phyloP scores from a whole-genome alignment of 345 rosid genomes.

The Combretum micranthum region DNA sequence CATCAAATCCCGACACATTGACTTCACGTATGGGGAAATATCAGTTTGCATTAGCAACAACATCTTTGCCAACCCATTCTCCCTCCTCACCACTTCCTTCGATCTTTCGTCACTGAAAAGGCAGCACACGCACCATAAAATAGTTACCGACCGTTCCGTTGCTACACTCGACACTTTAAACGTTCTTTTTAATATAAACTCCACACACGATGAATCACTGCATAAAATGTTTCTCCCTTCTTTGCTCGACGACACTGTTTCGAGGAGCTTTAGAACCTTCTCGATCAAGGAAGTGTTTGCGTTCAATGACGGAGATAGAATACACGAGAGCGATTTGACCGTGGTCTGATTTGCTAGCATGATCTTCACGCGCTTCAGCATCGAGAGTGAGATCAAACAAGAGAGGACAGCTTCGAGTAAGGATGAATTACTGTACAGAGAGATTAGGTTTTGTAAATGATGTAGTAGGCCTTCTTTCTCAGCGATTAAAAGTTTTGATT shows the following conservation, averaged over 20 bases:
- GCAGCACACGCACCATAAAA: slow-evolving; percentile 72
- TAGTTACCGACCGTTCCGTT: slow-evolving; percentile 81
- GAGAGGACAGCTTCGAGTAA: slow-evolving; percentile 56
- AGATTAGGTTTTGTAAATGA: slow-evolving; percentile 33
- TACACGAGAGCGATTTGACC: slow-evolving; percentile 29
- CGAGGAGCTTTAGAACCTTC: slow-evolving; percentile 65
- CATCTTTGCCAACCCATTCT: slow-evolving; percentile 67
- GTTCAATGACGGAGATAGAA: slow-evolving; percentile 31
- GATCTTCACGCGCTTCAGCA: slow-evolving; percentile 41
- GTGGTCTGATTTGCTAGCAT: slow-evolving; percentile 32
- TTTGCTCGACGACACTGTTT: slow-evolving; percentile 40
- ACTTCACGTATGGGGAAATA: slow-evolving; percentile 59
- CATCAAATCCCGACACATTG: slow-evolving; percentile 67
- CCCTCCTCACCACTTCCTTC: slow-evolving; percentile 49
- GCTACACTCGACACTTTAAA: slow-evolving; percentile 63
- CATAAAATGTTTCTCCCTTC: slow-evolving; percentile 64
- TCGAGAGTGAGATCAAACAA: slow-evolving; percentile 42
- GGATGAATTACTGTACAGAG: slow-evolving; percentile 30
- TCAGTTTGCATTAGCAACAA: slow-evolving; percentile 83
- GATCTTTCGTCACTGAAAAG: slow-evolving; percentile 55
- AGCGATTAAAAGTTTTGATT: slow-evolving; percentile 44
- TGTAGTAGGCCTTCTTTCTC: slow-evolving; percentile 46
- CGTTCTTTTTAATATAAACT: slow-evolving; percentile 57
- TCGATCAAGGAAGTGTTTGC: slow-evolving; percentile 35
- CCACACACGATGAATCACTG: slow-evolving; percentile 33